A percentile compares a stretch with the other conserved stretches of the same genome.
These are phyloP conservation scores for Saccharomyces eubayanus DNA, from an alignment of 805 yeast genomes.

Conservation along the genomic window DNA sequence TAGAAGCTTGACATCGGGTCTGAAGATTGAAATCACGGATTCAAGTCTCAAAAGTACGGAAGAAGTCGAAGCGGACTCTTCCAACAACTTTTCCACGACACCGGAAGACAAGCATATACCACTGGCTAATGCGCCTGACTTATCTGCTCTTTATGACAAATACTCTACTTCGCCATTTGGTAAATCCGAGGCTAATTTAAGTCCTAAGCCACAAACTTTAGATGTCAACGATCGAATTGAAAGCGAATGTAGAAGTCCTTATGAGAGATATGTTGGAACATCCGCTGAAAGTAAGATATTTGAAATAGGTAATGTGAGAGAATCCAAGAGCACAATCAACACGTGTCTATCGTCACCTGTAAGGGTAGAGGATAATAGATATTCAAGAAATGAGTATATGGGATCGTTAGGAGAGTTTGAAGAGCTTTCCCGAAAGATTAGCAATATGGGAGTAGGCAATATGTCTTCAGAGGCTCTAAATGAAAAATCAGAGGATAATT, in stretches of 20 bases:
- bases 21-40: conserved; percentile 5
- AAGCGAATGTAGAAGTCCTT: conserved; percentile 15
- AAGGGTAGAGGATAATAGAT: neutral
- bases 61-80: neutral
- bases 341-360: neutral
- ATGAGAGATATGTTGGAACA: conserved; percentile 21
- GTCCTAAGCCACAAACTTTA: conserved; percentile 6
- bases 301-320: conserved; percentile 20
- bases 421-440: conserved; percentile 17
- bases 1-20: neutral
- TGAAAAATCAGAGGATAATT: neutral
- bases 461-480: neutral
- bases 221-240: conserved; percentile 6
- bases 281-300: conserved; percentile 15
- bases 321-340: conserved; percentile 14
- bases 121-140: conserved; percentile 3
- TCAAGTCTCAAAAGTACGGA: conserved; percentile 6
- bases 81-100: conserved; percentile 1
- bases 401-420: conserved; percentile 9
- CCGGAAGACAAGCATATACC: conserved; percentile 4
- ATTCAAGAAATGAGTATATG: conserved; percentile 3
- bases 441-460: conserved; percentile 12
- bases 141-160: conserved; percentile 17
- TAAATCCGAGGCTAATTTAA: conserved; percentile 1
- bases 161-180: conserved; percentile 15